These are phyloP conservation scores for Backusella luteola DNA, from an alignment of 192 early-diverging fungal genomes.

Conservation along the genomic window DNA sequence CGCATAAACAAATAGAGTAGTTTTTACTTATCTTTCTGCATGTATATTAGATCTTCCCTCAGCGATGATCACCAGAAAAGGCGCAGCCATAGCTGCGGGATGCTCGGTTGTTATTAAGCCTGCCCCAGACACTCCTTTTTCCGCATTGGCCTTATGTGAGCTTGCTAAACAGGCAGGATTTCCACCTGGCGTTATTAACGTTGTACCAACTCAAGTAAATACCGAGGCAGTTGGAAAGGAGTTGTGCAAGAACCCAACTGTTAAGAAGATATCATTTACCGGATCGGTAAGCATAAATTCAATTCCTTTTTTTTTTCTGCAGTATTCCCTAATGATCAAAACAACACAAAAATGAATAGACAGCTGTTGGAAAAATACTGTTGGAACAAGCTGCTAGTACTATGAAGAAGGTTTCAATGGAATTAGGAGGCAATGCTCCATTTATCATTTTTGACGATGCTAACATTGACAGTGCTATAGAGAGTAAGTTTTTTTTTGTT, in stretches of 20 bases:
- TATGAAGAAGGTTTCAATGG: constrained; percentile 78
- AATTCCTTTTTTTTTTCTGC: background rate
- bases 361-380: constrained; percentile 66
- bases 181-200: constrained; percentile 69
- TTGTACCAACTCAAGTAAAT: constrained; percentile 56
- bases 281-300: constrained; percentile 55
- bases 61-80: constrained; percentile 83
- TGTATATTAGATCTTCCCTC: constrained; percentile 69
- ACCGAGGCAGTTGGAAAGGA: constrained; percentile 57
- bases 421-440: constrained; percentile 86
- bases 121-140: constrained; percentile 53
- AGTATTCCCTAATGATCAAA: background rate
- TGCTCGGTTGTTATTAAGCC: constrained; percentile 77
- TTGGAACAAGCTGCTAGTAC: constrained; percentile 57
- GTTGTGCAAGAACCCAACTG: constrained; percentile 50
- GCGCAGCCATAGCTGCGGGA: constrained; percentile 76
- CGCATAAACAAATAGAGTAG: background rate
- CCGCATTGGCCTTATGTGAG: constrained; percentile 51
- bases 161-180: constrained; percentile 56
- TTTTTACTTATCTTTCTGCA: constrained; percentile 26
- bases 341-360: constrained; percentile 30
- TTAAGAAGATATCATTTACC: constrained; percentile 77
- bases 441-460: constrained; percentile 78
- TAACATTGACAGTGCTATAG: constrained; percentile 67
- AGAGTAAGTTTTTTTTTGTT: constrained; percentile 31